Percentiles rank a stretch among this genome's conserved stretches.
These are phyloP conservation scores for Monosporascus cannonballus DNA, from an alignment of 2,329 filamentous ascomycete species.

Conservation along the genomic window DNA sequence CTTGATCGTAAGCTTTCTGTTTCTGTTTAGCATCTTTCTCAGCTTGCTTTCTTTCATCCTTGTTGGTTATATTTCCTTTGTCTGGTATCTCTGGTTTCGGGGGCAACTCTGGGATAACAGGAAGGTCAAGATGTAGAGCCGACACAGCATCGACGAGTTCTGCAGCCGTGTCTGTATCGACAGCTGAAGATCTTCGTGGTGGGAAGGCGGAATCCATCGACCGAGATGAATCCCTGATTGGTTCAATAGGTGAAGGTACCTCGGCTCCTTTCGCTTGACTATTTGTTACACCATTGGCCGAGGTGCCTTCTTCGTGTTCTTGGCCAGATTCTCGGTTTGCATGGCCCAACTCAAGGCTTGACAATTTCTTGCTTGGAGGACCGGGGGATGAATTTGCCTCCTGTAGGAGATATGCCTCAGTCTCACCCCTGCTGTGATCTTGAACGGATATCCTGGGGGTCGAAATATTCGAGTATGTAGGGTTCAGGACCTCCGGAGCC, in stretches of 20 bases:
- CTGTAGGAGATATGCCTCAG: constrained; percentile 9
- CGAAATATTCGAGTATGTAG: constrained; percentile 7
- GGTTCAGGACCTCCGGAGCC: constrained; percentile 9
- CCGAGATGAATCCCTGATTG: neutral
- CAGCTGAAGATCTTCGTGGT: neutral
- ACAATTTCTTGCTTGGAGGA: constrained; percentile 9
- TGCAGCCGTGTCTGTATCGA: constrained; percentile 2
- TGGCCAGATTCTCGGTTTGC: neutral
- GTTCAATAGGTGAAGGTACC: neutral
- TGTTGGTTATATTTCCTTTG: constrained; percentile 53
- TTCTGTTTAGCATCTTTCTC: constrained; percentile 61
- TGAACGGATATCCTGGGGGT: constrained; percentile 41
- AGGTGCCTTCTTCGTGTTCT: neutral
- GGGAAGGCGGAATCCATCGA: constrained; percentile 1
- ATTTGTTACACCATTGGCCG: constrained; percentile 1
- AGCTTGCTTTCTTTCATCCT: constrained; percentile 59
- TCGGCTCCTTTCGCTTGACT: neutral
- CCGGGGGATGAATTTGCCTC: constrained; percentile 4
- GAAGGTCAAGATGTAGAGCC: constrained; percentile 26
- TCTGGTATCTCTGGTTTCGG: constrained; percentile 50
- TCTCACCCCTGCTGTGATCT: constrained; percentile 32
- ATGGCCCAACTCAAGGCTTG: constrained; percentile 2
- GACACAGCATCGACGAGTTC: constrained; percentile 11
- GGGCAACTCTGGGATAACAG: constrained; percentile 44
- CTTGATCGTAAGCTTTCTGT: constrained; percentile 59